A percentile compares a stretch with the other conserved stretches of the same genome.
phyloP scores from a whole-genome alignment of 2,329 filamentous ascomycete species.

The Sporothrix pseudoabietina region DNA sequence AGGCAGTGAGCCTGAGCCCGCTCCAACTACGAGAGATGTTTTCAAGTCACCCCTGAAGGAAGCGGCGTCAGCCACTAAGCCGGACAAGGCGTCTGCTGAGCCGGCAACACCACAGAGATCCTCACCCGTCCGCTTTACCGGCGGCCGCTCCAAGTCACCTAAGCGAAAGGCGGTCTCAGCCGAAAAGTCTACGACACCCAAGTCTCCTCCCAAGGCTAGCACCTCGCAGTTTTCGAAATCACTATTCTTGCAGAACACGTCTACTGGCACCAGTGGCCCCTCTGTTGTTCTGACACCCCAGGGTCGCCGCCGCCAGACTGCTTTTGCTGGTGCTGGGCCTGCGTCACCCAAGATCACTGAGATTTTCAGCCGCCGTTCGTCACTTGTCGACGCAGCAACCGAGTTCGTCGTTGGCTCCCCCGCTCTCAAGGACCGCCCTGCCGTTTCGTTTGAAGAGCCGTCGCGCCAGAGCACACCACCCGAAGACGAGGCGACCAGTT shows the following conservation, averaged over 20 bases:
- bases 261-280: slow-evolving; percentile 62
- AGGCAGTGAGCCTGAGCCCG: not conserved
- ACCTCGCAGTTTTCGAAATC: slow-evolving; percentile 37
- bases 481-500: slow-evolving; percentile 55
- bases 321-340: slow-evolving; percentile 66
- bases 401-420: slow-evolving; percentile 61
- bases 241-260: slow-evolving; percentile 58
- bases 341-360: slow-evolving; percentile 75
- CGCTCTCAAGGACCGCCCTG: slow-evolving; percentile 41
- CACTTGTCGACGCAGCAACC: slow-evolving; percentile 67
- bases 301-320: slow-evolving; percentile 64
- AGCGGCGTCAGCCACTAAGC: not conserved
- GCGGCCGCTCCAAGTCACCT: slow-evolving; percentile 39
- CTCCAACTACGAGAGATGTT: not conserved
- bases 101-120: slow-evolving; percentile 32
- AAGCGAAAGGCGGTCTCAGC: slow-evolving; percentile 34
- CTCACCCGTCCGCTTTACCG: slow-evolving; percentile 36
- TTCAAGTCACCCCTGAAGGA: not conserved
- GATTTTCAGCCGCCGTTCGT: slow-evolving; percentile 69
- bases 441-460: slow-evolving; percentile 68
- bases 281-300: slow-evolving; percentile 65
- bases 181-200: slow-evolving; percentile 38
- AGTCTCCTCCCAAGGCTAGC: slow-evolving; percentile 39
- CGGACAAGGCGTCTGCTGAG: not conserved
- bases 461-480: slow-evolving; percentile 53